Conservation (phyloP, 371 early-diverging fungal genomes). For the Dipsacomyces acuminosporus region DNA sequence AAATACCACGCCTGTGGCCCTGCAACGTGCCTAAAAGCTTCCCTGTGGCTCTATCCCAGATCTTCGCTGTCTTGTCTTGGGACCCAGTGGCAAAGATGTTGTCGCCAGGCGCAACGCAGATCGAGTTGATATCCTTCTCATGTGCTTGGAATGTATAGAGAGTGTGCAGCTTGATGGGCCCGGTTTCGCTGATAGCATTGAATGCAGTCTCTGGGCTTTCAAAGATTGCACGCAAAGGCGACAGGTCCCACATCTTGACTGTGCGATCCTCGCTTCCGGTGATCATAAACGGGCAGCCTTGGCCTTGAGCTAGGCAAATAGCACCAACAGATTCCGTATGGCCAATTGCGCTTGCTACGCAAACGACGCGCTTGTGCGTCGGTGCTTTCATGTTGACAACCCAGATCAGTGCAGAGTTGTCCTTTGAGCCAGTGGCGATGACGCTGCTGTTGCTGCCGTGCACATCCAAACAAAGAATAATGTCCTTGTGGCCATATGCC, state of each 20-base stretch:
- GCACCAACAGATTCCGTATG: conserved; percentile 91
- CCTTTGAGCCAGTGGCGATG: conserved; percentile 85
- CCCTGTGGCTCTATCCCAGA: conserved; percentile 89
- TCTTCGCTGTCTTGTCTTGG: conserved; percentile 94
- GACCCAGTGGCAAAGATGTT: conserved; percentile 92
- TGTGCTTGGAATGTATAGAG: conserved; percentile 91
- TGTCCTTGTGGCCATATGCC: conserved; percentile 83
- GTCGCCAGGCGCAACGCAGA: conserved; percentile 90
- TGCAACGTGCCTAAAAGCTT: conserved; percentile 73
- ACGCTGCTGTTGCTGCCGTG: conserved; percentile 57
- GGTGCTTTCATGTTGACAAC: conserved; percentile 51
- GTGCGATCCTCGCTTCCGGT: conserved; percentile 93
- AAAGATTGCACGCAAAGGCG: conserved; percentile 12
- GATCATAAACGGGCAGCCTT: conserved; percentile 58
- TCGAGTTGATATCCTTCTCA: conserved; percentile 95
- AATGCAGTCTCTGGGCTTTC: conserved; percentile 12
- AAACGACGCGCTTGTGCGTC: conserved; percentile 50
- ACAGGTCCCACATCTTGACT: conserved; percentile 83
- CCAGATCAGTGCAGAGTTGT: conserved; percentile 84
- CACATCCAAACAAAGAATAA: conserved; percentile 72
- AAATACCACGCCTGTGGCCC: conserved; percentile 94
- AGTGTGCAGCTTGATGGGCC: conserved; percentile 55
- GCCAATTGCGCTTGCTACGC: conserved; percentile 73
- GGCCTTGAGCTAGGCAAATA: conserved; percentile 64
- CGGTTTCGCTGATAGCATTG: conserved; percentile 30